Evolutionary conservation across 495 filamentous ascomycete species (phyloP).

Genomic region (Hyaloscypha hepaticicola): DNA sequence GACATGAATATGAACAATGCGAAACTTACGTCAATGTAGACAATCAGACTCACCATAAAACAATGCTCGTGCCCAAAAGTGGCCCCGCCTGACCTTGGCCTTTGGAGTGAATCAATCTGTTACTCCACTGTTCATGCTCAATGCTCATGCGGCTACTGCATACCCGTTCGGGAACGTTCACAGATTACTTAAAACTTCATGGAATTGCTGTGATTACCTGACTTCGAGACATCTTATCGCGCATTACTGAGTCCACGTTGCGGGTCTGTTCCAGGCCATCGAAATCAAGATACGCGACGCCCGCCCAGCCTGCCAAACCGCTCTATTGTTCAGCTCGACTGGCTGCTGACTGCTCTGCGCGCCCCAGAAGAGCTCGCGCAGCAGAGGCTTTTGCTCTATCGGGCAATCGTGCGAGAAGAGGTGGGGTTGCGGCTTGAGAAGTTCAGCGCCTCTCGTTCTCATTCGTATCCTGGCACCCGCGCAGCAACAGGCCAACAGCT

Average conservation of each 20-base stretch:
- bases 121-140: not conserved
- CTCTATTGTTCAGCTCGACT: not conserved
- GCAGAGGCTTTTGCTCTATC: not conserved
- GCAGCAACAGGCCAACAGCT: not conserved
- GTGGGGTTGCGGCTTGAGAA: not conserved
- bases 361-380: not conserved
- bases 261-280: not conserved
- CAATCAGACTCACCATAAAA: not conserved
- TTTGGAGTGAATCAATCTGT: not conserved
- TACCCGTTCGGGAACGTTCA: too few species aligned
- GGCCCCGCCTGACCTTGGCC: not conserved
- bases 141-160: too few species aligned
- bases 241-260: conserved; percentile 9
- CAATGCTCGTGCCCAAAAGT: not conserved
- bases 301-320: not conserved
- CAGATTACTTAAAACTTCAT: too few species aligned
- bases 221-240: conserved; percentile 9
- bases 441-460: too few species aligned
- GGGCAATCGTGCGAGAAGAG: not conserved
- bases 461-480: not conserved
- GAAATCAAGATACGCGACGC: not conserved
- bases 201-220: not conserved
- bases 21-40: not conserved
- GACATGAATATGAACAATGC: not conserved
- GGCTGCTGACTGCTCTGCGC: not conserved